Evolutionary conservation across 495 filamentous ascomycete species (phyloP), one percentile per base, ranked within the genome.

Genomic region (Penicillium cinerascens): DNA sequence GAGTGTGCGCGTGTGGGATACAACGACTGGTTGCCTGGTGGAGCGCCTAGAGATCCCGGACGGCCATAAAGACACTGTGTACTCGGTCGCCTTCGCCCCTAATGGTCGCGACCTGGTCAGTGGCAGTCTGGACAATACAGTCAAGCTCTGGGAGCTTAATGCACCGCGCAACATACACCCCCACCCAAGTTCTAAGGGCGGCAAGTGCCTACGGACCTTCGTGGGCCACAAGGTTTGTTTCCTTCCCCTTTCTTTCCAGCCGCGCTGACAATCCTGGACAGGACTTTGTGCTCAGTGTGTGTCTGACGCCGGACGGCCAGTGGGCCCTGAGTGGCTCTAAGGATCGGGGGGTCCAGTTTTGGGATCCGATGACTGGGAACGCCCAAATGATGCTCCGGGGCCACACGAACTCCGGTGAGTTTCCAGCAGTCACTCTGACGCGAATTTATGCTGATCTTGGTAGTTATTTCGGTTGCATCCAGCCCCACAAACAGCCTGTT

Each of bases 261-360:
- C 47, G 16, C 4, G 10, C 29, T 33, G 29, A 33, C 29, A 33
- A n/a, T n/a, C n/a, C n/a, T 33, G 29, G 2, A 8, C 65, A 95
- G 89, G 90, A 95, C 70, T 95, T 95, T 59, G 90, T 95, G 41
- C 84, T 95, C 29, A 90, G 86, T 55, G 90, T 95, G 27, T 91
- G 91, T 18, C 76, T 95, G 61, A 93, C 90, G 0, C 90, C 90
- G 37, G 90, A 95, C 64, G 86, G 86, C 47, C 81, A 84, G 55
- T 95, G 90, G 90, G 90, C 95, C 16, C 83, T 95, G 70, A 93
- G 89, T 55, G 91, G 90, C 22, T 92, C 88, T 29, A 93, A 95
- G 72, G 90, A 95, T 63, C 78, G 90, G 37, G 91, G 90, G 36
- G 90, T 95, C 17, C 91, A 93, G 67, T 95, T 95, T 76, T 95